Percentiles rank a stretch among this genome's conserved stretches.
phyloP scores from a whole-genome alignment of 345 rosid genomes.

The Pugionium dolabratum region DNA sequence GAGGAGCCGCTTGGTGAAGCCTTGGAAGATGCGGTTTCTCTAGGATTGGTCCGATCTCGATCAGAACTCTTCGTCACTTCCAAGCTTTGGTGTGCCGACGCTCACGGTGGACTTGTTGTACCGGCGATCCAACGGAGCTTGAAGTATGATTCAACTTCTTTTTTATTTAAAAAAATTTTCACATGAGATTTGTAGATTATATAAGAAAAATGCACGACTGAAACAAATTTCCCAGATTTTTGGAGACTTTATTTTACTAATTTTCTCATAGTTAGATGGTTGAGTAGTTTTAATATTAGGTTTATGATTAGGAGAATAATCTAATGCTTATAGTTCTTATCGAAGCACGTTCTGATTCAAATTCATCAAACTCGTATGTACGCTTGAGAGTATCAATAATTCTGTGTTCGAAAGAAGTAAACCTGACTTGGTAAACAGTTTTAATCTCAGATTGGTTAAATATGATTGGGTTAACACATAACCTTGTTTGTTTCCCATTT shows the following conservation, averaged over 20 bases:
- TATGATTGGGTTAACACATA: background rate
- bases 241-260: background rate
- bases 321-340: no score
- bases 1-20: constrained; percentile 65
- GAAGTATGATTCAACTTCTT: constrained; percentile 26
- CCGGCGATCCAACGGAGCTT: constrained; percentile 49
- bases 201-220: background rate
- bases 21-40: constrained; percentile 47
- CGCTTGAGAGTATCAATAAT: background rate
- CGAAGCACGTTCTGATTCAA: no score
- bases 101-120: constrained; percentile 54
- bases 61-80: constrained; percentile 64
- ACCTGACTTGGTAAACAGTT: background rate
- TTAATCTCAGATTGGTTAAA: background rate
- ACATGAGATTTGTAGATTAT: background rate
- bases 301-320: no score
- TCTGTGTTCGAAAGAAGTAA: background rate
- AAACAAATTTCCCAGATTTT: no score
- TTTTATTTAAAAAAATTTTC: background rate
- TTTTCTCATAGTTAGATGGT: no score
- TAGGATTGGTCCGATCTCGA: constrained; percentile 46
- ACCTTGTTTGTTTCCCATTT: background rate
- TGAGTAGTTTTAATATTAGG: no score
- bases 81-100: constrained; percentile 57
- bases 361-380: no score